phyloP scores from a whole-genome alignment of 2,329 filamentous ascomycete species.

The Claviceps cyperi region DNA sequence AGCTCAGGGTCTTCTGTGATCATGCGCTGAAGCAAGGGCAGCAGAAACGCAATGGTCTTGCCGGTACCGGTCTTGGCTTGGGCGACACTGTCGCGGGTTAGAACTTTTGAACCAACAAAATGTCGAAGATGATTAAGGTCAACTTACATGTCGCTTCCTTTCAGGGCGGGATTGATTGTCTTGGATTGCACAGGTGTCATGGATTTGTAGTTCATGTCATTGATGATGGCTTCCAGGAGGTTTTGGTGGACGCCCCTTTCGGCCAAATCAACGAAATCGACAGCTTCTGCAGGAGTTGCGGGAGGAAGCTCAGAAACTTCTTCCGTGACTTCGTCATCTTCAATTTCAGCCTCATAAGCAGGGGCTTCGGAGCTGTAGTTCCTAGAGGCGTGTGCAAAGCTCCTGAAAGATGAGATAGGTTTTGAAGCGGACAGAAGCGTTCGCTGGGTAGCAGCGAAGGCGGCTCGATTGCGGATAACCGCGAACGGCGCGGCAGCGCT shows the following conservation, averaged over 20 bases:
- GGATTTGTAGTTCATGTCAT: conserved; percentile 58
- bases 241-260: conserved; percentile 42
- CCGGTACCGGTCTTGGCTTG: conserved; percentile 96
- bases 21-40: conserved; percentile 74
- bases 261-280: conserved; percentile 30
- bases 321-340: background rate
- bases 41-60: conserved; percentile 86
- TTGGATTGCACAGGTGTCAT: conserved; percentile 90
- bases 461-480: conserved; percentile 15
- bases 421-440: conserved; percentile 10
- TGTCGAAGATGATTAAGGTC: background rate
- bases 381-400: conserved; percentile 14
- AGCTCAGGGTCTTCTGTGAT: conserved; percentile 49
- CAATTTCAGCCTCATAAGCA: conserved; percentile 11
- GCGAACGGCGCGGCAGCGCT: conserved; percentile 15
- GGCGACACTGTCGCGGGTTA: conserved; percentile 47
- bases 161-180: conserved; percentile 68
- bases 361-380: conserved; percentile 27
- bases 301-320: background rate
- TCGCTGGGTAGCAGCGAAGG: conserved; percentile 13
- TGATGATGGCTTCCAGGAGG: conserved; percentile 53
- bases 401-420: conserved; percentile 9
- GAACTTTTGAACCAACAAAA: background rate
- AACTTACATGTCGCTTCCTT: conserved; percentile 69
- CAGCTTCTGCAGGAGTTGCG: conserved; percentile 14